phyloP scores from a whole-genome alignment of 331 rosid species.

The Rosa hybrid region DNA sequence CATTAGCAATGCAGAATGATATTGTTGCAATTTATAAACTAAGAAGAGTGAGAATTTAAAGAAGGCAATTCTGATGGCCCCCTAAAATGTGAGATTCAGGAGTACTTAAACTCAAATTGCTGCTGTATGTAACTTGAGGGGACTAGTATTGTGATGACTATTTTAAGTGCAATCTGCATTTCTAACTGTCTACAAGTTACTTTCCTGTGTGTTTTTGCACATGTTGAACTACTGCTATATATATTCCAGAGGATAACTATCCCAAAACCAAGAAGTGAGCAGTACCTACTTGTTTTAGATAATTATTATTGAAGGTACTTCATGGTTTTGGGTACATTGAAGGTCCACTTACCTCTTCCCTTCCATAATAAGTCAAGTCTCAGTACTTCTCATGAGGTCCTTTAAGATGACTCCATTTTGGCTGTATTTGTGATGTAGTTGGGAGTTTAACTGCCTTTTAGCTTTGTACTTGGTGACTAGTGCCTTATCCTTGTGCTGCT shows the following conservation, averaged over 20 bases:
- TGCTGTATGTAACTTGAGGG: conserved; percentile 2
- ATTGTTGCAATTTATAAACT: no score
- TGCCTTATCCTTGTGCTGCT: not conserved
- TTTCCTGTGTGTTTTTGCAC: not conserved
- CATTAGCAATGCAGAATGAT: no score
- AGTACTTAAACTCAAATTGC: not conserved
- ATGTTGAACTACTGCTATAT: not conserved
- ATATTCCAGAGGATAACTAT: not conserved
- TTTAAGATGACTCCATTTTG: not conserved
- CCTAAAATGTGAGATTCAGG: not conserved
- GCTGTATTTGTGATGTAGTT: conserved; percentile 4
- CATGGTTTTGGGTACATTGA: not conserved
- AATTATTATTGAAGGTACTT: not conserved
- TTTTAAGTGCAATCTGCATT: not conserved
- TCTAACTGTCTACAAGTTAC: not conserved
- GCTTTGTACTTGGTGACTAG: not conserved
- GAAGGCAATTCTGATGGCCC: not conserved
- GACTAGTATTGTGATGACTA: not conserved
- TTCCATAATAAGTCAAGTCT: conserved; percentile 4
- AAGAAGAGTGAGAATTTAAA: no score
- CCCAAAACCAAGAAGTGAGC: not conserved
- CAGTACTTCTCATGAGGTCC: not conserved
- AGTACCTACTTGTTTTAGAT: not conserved
- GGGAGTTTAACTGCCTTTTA: not conserved
- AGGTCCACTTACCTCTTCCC: not conserved